Evolutionary conservation across 176 grass and related monocot species (phyloP).

Genomic region (Phoenix roebelenii): DNA sequence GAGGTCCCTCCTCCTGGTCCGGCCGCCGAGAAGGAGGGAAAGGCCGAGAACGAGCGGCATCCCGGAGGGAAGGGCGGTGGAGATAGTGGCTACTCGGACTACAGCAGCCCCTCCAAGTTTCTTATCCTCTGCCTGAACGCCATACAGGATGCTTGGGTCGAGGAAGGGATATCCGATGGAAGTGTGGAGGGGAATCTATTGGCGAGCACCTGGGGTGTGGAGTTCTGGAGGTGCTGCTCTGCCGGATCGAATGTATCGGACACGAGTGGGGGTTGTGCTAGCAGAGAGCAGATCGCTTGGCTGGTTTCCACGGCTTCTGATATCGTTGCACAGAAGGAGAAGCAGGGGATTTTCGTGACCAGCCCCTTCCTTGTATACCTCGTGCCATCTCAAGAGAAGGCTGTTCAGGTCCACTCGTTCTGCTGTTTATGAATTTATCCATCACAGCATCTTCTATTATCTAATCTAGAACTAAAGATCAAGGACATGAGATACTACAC

Average conservation of each 20-base stretch:
- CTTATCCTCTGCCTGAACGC: constrained; percentile 76
- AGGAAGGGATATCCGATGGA: constrained; percentile 8
- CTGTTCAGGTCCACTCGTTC: constrained; percentile 27
- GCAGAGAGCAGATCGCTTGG: constrained; percentile 67
- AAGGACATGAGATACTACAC: too few relatives aligned
- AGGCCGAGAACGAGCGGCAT: background rate
- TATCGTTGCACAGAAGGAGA: constrained; percentile 74
- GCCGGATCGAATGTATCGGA: constrained; percentile 44
- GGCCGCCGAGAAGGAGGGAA: constrained; percentile 12
- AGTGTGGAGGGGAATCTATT: constrained; percentile 28
- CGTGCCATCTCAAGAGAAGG: constrained; percentile 64
- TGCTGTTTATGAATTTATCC: background rate
- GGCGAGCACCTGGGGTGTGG: constrained; percentile 58
- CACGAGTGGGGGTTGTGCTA: constrained; percentile 36
- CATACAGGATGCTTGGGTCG: constrained; percentile 47
- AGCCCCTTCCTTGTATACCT: constrained; percentile 72
- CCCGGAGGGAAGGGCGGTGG: constrained; percentile 15
- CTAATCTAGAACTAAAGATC: too few relatives aligned
- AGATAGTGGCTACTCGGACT: background rate
- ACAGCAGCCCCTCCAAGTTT: constrained; percentile 68
- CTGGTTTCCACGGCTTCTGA: constrained; percentile 65
- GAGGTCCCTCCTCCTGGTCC: background rate
- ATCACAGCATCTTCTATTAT: too few relatives aligned
- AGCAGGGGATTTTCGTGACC: constrained; percentile 42
- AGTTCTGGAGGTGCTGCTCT: constrained; percentile 73